Conservation (phyloP, 1,284 basidiomycete species). For the Wallemia mellicola region DNA sequence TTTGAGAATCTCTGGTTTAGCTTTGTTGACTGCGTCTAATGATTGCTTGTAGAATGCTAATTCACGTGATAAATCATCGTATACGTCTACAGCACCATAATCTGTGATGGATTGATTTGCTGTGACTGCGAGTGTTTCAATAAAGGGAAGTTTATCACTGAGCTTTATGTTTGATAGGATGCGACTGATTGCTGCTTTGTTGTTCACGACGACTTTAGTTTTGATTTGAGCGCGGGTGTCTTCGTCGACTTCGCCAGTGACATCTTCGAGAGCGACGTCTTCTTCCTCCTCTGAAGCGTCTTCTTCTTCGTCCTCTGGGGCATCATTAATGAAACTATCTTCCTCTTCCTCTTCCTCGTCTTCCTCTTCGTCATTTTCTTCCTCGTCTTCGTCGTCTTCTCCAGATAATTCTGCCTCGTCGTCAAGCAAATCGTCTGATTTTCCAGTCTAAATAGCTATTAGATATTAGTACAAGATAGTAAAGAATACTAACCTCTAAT, state of each 20-base stretch:
- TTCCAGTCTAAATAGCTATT: too few relatives aligned
- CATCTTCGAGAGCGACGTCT: conserved; percentile 3
- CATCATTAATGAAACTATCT: conserved; percentile 23
- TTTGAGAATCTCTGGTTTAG: conserved; percentile 39
- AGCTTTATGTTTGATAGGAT: conserved; percentile 50
- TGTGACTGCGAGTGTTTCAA: conserved; percentile 46
- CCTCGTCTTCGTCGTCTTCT: conserved; percentile 5
- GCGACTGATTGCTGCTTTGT: conserved; percentile 48
- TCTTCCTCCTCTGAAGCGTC: conserved; percentile 3
- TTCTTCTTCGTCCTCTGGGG: conserved; percentile 17
- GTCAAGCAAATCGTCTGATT: too few relatives aligned
- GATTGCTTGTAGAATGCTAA: conserved; percentile 94
- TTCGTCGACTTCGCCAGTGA: conserved; percentile 3
- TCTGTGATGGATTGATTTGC: conserved; percentile 36
- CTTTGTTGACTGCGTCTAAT: conserved; percentile 43
- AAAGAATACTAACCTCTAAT: neutral
- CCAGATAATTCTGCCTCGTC: too few relatives aligned
- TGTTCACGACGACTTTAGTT: conserved; percentile 54
- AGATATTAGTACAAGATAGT: too few relatives aligned
- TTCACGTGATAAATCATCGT: conserved; percentile 76
- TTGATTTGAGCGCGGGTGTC: conserved; percentile 23
- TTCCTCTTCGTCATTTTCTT: conserved; percentile 3
- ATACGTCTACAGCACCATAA: conserved; percentile 31
- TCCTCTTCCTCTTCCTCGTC: conserved; percentile 7
- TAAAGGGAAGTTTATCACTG: conserved; percentile 46